A percentile compares a stretch with the other conserved stretches of the same genome.
phyloP scores from a whole-genome alignment of 306 rosid species.

The Glycine latifolia region DNA sequence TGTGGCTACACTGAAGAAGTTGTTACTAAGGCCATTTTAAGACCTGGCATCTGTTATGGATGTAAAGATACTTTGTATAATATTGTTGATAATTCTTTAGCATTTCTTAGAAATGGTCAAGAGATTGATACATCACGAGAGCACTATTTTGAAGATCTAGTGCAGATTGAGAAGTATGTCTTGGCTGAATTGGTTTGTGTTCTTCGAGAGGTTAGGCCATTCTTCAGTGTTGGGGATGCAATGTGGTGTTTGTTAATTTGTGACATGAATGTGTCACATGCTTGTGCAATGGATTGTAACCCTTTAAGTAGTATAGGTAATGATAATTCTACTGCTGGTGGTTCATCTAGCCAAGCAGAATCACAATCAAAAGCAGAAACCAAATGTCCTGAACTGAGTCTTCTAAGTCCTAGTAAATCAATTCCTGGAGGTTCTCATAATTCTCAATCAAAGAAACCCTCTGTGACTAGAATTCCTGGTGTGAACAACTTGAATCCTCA shows the following conservation, averaged over 20 bases:
- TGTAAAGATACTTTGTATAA: constrained; percentile 79
- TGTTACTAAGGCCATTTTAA: constrained; percentile 71
- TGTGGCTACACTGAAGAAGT: constrained; percentile 75
- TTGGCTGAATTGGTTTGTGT: constrained; percentile 86
- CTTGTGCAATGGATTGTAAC: constrained; percentile 83
- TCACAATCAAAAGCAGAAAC: constrained; percentile 54
- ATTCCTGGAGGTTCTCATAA: constrained; percentile 55
- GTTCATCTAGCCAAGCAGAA: constrained; percentile 50
- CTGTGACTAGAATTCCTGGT: constrained; percentile 48
- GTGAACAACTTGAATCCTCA: constrained; percentile 49
- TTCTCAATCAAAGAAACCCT: constrained; percentile 59
- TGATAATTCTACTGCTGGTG: constrained; percentile 50
- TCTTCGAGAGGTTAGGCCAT: constrained; percentile 82
- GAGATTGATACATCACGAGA: constrained; percentile 71
- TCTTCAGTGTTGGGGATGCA: constrained; percentile 88
- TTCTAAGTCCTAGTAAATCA: constrained; percentile 60
- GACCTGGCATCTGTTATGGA: constrained; percentile 85
- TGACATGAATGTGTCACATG: constrained; percentile 87
- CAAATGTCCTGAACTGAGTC: constrained; percentile 59
- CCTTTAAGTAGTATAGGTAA: constrained; percentile 50
- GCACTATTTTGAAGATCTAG: constrained; percentile 73
- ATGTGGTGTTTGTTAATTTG: constrained; percentile 88
- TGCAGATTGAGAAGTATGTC: constrained; percentile 79
- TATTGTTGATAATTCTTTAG: constrained; percentile 76
- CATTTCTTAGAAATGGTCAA: constrained; percentile 69